Evolutionary conservation across 2,329 filamentous ascomycete species (phyloP), one percentile per base, ranked within the genome.

Genomic region (Thermothelomyces thermophilus): DNA sequence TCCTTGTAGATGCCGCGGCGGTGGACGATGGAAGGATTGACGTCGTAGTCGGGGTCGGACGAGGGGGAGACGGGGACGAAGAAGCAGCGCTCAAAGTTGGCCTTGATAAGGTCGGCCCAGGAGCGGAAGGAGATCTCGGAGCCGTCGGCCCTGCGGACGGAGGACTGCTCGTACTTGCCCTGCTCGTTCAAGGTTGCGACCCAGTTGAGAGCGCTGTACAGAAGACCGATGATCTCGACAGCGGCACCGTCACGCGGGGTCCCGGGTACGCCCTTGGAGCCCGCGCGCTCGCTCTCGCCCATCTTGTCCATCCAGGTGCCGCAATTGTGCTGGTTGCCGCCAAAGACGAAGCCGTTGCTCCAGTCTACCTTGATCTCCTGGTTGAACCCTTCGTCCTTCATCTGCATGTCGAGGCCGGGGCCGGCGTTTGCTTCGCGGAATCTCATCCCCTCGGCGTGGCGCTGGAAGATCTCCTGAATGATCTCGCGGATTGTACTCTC

Each of bases 261-360:
- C 8, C 90, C 93, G 0, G 93, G 94, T 17, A 95, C 75, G 43
- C 93, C 94, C 71, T 96, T 97, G 63, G 84, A 95, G 51, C 86
- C 85, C 14, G 94, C 93, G 54, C 84, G 87, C 56, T 87, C 82
- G 55, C 90, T 95, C 68, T 98, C 93, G n/a, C 93, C 93, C 93
- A 98, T 98, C 77, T 98, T 98, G 75, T 98, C 93, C 90, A 96
- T 96, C 93, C 93, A 98, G 1, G 93, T 98, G 46, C 93, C 93
- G 61, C 94, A 98, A 68, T 98, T 98, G 69, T 73, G 77, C 64
- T 96, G 90, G 63, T 88, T 97, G 30, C 94, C 93, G 49, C 94
- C 93, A 62, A 94, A 95, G 51, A 98, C 84, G 56, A 98, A 79
- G 19, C 93, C 94, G 5, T 83, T 93, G 28, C 79, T 73, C 91